Evolutionary conservation across 2,329 filamentous ascomycete genomes (phyloP).

Genomic region (Alternaria burnsii): DNA sequence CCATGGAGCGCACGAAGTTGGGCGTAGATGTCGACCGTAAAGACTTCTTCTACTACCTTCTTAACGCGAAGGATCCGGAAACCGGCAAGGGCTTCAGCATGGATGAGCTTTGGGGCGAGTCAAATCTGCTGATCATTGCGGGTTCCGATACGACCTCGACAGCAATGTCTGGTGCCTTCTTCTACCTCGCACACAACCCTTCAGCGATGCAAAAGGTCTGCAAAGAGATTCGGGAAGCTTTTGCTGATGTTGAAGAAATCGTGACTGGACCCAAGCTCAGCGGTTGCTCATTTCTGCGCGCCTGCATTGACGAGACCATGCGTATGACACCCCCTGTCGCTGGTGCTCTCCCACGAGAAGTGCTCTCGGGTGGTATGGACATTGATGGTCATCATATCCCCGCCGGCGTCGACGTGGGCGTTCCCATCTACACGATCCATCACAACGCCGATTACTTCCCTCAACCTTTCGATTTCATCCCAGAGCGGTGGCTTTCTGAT

Average conservation of each 20-base stretch:
- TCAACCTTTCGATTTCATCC: slow-evolving; percentile 48
- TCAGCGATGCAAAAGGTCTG: slow-evolving; percentile 42
- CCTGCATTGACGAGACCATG: slow-evolving; percentile 54
- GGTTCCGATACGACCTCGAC: slow-evolving; percentile 58
- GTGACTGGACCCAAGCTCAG: slow-evolving; percentile 45
- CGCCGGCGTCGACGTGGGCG: slow-evolving; percentile 47
- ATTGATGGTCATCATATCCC: slow-evolving; percentile 50
- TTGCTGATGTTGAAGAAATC: slow-evolving; percentile 51
- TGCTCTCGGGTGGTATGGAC: slow-evolving; percentile 49
- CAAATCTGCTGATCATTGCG: slow-evolving; percentile 60
- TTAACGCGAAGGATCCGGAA: slow-evolving; percentile 58
- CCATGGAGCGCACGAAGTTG: slow-evolving; percentile 54
- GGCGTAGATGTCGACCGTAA: slow-evolving; percentile 53
- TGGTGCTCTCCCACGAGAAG: slow-evolving; percentile 49
- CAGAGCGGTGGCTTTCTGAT: slow-evolving; percentile 51
- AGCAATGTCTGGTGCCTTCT: slow-evolving; percentile 53
- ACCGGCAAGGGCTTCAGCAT: slow-evolving; percentile 55
- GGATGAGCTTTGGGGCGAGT: slow-evolving; percentile 60
- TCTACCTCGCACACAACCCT: slow-evolving; percentile 56
- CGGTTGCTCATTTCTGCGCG: slow-evolving; percentile 47
- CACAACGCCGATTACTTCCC: slow-evolving; percentile 52
- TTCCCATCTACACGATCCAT: slow-evolving; percentile 51
- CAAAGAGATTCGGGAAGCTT: slow-evolving; percentile 46
- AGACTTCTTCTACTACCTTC: slow-evolving; percentile 60
- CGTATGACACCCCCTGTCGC: slow-evolving; percentile 53